Percentiles rank a stretch among this genome's conserved stretches.
These are phyloP conservation scores for Thermoascus crustaceus DNA, from an alignment of 2,329 filamentous ascomycete species.

Conservation along the genomic window DNA sequence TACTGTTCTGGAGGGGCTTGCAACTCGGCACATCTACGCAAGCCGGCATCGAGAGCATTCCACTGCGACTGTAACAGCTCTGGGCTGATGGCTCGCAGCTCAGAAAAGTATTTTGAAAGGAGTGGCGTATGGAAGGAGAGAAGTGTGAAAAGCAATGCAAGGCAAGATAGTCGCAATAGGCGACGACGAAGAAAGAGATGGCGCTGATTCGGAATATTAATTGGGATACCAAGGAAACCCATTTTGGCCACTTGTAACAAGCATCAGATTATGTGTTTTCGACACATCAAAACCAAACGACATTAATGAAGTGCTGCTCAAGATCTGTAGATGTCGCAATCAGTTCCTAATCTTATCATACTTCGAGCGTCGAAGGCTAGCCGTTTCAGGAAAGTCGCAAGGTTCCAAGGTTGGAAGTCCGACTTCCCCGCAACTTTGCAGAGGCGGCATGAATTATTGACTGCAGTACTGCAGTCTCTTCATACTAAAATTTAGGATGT, in stretches of 20 bases:
- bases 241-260: neutral
- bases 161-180: no score
- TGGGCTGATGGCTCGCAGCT: constrained; percentile 5
- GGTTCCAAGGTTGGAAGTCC: no score
- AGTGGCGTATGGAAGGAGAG: constrained; percentile 6
- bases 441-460: no score
- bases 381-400: neutral
- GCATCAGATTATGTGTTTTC: neutral
- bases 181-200: neutral
- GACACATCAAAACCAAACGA: neutral
- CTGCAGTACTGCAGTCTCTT: no score
- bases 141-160: no score
- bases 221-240: neutral
- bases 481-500: no score
- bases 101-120: constrained; percentile 6
- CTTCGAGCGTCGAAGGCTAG: neutral
- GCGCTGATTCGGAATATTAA: neutral
- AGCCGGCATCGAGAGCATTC: constrained; percentile 8
- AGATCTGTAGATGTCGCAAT: constrained; percentile 9
- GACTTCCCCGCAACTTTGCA: no score
- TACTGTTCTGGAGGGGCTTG: constrained; percentile 17
- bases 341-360: constrained; percentile 42
- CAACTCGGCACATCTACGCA: constrained; percentile 19
- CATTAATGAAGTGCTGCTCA: neutral
- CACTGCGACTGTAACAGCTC: constrained; percentile 7